Evolutionary conservation across 345 rosid genomes (phyloP).

Genomic region (Eucalyptus paniculata): DNA sequence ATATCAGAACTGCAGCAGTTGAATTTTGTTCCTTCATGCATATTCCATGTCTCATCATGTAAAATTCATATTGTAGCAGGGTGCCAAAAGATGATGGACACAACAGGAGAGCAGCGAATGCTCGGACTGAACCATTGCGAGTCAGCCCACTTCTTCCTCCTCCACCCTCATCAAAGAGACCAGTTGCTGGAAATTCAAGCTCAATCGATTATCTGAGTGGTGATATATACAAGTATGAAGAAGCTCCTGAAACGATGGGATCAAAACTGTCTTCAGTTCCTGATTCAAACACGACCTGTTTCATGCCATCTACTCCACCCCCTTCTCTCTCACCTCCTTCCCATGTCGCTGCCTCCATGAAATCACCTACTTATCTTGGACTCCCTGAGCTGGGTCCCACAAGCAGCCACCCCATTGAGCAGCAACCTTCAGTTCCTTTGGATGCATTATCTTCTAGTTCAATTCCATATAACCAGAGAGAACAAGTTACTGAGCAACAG

Average conservation of each 20-base stretch:
- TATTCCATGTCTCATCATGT: background rate
- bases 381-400: background rate
- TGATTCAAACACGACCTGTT: conserved; percentile 11
- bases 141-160: conserved; percentile 66
- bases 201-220: conserved; percentile 84
- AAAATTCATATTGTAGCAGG: conserved; percentile 17
- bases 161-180: conserved; percentile 73
- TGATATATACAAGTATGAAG: conserved; percentile 56
- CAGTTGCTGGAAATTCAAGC: conserved; percentile 32
- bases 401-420: conserved; percentile 28
- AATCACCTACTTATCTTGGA: background rate
- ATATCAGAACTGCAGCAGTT: background rate
- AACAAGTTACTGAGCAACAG: conserved; percentile 40
- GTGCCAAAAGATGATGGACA: conserved; percentile 47
- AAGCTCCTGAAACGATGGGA: conserved; percentile 14
- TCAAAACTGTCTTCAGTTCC: conserved; percentile 10
- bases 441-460: conserved; percentile 27
- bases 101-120: conserved; percentile 21
- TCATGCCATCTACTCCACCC: conserved; percentile 18
- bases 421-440: conserved; percentile 49
- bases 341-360: background rate
- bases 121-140: conserved; percentile 12
- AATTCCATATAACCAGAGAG: conserved; percentile 61
- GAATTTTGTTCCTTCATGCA: background rate
- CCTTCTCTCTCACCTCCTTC: background rate